phyloP scores from a whole-genome alignment of 139 green algal genomes.

The Closterium sp. region DNA sequence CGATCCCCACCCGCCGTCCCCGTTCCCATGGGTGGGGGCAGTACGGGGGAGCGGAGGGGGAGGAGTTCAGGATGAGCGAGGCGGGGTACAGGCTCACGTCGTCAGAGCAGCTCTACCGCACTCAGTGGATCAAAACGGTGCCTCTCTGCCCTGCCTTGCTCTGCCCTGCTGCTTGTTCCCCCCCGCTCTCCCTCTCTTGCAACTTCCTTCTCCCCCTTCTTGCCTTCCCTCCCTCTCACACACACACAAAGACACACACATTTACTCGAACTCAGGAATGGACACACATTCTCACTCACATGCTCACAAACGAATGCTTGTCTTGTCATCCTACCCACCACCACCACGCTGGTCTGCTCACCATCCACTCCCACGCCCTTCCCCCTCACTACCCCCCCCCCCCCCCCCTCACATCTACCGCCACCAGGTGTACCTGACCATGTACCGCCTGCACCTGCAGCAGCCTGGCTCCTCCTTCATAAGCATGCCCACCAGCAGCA shows the following conservation, averaged over 20 bases:
- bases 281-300: no score
- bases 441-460: background rate
- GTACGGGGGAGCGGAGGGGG: background rate
- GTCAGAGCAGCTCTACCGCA: constrained; percentile 39
- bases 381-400: no score
- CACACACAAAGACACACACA: no score
- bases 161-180: background rate
- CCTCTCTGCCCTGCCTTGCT: no score
- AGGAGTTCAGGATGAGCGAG: constrained; percentile 11
- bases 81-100: constrained; percentile 42
- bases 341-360: background rate
- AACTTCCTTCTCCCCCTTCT: no score
- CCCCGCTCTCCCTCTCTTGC: no score
- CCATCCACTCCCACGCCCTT: background rate
- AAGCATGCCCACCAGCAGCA: background rate
- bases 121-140: constrained; percentile 44
- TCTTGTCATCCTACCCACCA: background rate
- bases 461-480: background rate
- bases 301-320: no score
- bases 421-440: background rate
- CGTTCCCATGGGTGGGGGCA: background rate
- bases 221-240: no score
- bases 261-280: no score
- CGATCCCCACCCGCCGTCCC: background rate
- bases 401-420: no score